Percentiles rank a stretch among this genome's conserved stretches.
These are phyloP conservation scores for Penicillium psychrofluorescens DNA, from an alignment of 495 filamentous ascomycete genomes.

Conservation along the genomic window DNA sequence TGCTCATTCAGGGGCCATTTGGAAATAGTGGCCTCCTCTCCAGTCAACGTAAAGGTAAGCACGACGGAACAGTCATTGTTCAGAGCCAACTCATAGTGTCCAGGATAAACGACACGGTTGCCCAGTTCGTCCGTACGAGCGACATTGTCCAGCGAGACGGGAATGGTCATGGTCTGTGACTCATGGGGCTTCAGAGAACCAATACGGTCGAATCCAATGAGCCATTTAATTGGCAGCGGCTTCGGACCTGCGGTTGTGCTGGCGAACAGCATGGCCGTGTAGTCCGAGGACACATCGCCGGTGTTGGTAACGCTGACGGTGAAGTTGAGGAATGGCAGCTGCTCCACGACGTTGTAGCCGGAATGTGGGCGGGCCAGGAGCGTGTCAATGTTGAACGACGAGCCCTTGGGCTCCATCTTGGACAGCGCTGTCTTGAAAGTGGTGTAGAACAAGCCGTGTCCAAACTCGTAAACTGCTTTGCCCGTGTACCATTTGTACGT, in stretches of 20 bases:
- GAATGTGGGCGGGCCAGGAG: slow-evolving; percentile 17
- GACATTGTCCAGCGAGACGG: slow-evolving; percentile 49
- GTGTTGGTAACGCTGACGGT: slow-evolving; percentile 42
- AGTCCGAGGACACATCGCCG: slow-evolving; percentile 49
- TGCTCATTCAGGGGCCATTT: slow-evolving; percentile 28
- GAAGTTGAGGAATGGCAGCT: slow-evolving; percentile 39
- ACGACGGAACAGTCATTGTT: slow-evolving; percentile 37
- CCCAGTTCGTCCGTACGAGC: slow-evolving; percentile 52
- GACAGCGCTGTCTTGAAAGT: slow-evolving; percentile 30
- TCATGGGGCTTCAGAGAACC: slow-evolving; percentile 32
- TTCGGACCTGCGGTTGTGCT: slow-evolving; percentile 48
- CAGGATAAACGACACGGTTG: slow-evolving; percentile 58
- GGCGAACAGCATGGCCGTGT: slow-evolving; percentile 50
- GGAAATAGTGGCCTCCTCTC: slow-evolving; percentile 18
- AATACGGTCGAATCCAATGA: slow-evolving; percentile 53
- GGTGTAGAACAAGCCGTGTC: slow-evolving; percentile 48
- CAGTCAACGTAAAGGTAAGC: slow-evolving; percentile 22
- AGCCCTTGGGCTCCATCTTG: neutral
- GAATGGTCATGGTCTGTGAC: slow-evolving; percentile 30
- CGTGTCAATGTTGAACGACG: slow-evolving; percentile 21
- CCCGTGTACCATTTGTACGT: slow-evolving; percentile 59
- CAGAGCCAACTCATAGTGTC: slow-evolving; percentile 51
- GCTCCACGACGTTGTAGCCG: slow-evolving; percentile 19
- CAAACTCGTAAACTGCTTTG: slow-evolving; percentile 46
- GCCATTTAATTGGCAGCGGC: slow-evolving; percentile 57